Evolutionary conservation across 768 basidiomycete genomes (phyloP).

Genomic region (Pisolithus tinctorius): DNA sequence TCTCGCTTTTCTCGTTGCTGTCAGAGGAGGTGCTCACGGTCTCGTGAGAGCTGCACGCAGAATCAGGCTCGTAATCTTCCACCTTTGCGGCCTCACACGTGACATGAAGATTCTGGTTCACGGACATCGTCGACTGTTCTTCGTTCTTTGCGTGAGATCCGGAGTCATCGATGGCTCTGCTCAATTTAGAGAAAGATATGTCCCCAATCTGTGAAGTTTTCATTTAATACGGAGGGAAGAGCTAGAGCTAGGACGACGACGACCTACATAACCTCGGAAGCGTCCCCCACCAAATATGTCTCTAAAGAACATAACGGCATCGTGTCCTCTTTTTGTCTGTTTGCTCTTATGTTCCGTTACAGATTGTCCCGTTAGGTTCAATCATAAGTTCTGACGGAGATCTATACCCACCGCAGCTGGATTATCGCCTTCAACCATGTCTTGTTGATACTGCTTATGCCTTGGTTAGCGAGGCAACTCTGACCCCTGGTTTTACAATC

Average conservation of each 20-base stretch:
- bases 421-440: background rate
- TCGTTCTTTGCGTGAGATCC: background rate
- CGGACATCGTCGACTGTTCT: background rate
- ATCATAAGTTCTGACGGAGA: background rate
- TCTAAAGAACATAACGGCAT: background rate
- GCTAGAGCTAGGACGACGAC: background rate
- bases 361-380: background rate
- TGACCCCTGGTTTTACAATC: background rate
- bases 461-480: background rate
- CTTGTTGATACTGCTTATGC: background rate
- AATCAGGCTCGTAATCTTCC: background rate
- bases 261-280: background rate
- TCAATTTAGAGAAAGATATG: background rate
- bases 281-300: background rate
- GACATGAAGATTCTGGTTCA: too few relatives aligned
- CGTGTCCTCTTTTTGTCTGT: background rate
- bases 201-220: background rate
- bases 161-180: background rate
- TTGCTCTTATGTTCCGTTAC: background rate
- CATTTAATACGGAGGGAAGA: background rate
- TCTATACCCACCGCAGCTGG: background rate
- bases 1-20: background rate
- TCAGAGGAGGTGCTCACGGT: background rate
- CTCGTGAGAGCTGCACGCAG: background rate
- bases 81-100: background rate